These are phyloP conservation scores for Mollisiaceae sp. DNA, from an alignment of 2,329 filamentous ascomycete genomes.

Conservation along the genomic window DNA sequence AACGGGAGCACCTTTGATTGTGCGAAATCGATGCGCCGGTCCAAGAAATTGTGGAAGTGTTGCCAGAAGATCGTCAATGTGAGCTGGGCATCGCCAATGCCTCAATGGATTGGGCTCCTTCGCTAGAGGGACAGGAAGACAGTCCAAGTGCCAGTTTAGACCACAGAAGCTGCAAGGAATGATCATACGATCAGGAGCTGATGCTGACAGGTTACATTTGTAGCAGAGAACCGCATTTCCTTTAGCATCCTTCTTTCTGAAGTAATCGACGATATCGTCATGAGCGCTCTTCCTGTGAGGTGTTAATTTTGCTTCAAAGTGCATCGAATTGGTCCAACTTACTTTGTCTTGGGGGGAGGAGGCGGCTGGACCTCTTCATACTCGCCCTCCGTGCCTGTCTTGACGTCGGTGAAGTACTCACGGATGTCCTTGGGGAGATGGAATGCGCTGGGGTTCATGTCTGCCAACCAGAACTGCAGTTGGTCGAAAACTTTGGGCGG, in stretches of 20 bases:
- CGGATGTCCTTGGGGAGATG: constrained; percentile 73
- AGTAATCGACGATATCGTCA: constrained; percentile 55
- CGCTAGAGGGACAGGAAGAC: constrained; percentile 81
- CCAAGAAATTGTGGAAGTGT: constrained; percentile 60
- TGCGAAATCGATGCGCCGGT: constrained; percentile 66
- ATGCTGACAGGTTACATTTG: constrained; percentile 70
- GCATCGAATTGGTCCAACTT: constrained; percentile 45
- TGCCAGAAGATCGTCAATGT: constrained; percentile 76
- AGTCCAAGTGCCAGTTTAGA: constrained; percentile 90
- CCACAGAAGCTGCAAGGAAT: constrained; percentile 86
- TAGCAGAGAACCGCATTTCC: constrained; percentile 80
- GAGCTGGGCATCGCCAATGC: constrained; percentile 88
- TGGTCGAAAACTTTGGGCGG: constrained; percentile 60
- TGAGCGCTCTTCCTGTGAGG: constrained; percentile 12
- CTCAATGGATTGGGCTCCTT: constrained; percentile 74
- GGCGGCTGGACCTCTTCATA: constrained; percentile 72
- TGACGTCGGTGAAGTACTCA: constrained; percentile 79
- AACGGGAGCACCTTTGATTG: constrained; percentile 58
- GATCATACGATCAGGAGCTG: constrained; percentile 67
- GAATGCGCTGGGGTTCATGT: constrained; percentile 74
- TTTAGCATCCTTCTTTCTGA: constrained; percentile 72
- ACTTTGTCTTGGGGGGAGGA: constrained; percentile 55
- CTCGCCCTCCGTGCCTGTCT: constrained; percentile 75
- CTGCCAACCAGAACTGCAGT: constrained; percentile 68
- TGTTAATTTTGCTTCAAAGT: neutral